A percentile compares a stretch with the other conserved stretches of the same genome.
Conservation (phyloP, 2,329 filamentous ascomycete species). For the Trichothecium sympodiale region DNA sequence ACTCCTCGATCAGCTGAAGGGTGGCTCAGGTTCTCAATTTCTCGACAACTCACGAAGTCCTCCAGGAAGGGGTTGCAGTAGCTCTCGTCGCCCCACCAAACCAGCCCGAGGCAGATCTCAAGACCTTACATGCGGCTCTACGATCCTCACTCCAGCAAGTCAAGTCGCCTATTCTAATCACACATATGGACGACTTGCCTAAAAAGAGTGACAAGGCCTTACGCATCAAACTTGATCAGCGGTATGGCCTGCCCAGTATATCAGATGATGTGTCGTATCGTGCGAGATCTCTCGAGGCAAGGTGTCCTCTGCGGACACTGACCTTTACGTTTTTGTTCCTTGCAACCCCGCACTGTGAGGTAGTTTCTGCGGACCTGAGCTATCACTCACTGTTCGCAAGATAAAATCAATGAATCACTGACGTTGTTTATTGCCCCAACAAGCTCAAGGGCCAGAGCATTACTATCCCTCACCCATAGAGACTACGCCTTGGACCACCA, state of each 20-base stretch:
- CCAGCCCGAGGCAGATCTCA: constrained; percentile 33
- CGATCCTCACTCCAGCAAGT: constrained; percentile 36
- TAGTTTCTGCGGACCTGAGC: constrained; percentile 8
- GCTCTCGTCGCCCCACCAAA: constrained; percentile 36
- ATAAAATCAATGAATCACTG: constrained; percentile 3
- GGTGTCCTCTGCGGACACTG: constrained; percentile 35
- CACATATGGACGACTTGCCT: constrained; percentile 44
- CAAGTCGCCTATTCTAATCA: constrained; percentile 39
- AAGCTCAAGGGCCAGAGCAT: constrained; percentile 1
- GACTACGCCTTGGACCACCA: too few species aligned
- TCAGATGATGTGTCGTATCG: constrained; percentile 31
- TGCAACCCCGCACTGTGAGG: constrained; percentile 19
- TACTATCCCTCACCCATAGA: too few species aligned
- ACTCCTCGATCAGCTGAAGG: constrained; percentile 32
- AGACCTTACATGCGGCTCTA: constrained; percentile 33
- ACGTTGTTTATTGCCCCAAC: constrained; percentile 14
- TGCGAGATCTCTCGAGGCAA: constrained; percentile 36
- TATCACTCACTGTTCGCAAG: constrained; percentile 6
- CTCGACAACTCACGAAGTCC: constrained; percentile 37
- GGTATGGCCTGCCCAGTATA: constrained; percentile 31
- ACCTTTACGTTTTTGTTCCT: constrained; percentile 28
- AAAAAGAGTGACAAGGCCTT: constrained; percentile 48
- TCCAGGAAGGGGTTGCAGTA: constrained; percentile 45
- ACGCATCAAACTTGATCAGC: constrained; percentile 38
- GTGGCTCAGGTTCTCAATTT: constrained; percentile 41